Evolutionary conservation across 2,329 filamentous ascomycete genomes (phyloP).

Genomic region (Epichloe amarillans): DNA sequence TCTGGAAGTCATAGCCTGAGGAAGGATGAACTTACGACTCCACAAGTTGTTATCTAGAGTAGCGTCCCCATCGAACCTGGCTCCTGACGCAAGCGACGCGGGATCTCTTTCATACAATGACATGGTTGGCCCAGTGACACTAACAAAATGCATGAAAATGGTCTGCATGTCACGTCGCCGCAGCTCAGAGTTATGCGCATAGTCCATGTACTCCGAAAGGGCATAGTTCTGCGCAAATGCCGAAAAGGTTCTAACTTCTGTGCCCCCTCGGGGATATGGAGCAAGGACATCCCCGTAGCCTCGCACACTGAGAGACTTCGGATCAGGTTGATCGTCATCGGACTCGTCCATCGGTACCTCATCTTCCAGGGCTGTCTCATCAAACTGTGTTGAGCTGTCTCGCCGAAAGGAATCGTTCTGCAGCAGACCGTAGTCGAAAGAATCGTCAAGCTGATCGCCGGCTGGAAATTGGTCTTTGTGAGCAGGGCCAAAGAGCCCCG

Average conservation of each 20-base stretch:
- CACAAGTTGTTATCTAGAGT: conserved; percentile 51
- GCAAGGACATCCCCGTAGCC: conserved; percentile 24
- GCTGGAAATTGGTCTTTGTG: conserved; percentile 5
- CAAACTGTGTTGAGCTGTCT: neutral
- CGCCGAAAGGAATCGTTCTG: neutral
- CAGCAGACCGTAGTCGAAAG: neutral
- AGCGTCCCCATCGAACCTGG: conserved; percentile 46
- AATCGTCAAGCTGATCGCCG: conserved; percentile 6
- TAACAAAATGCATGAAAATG: conserved; percentile 85
- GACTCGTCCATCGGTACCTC: conserved; percentile 32
- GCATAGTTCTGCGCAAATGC: conserved; percentile 33
- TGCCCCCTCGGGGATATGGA: conserved; percentile 20
- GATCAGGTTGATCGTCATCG: conserved; percentile 39
- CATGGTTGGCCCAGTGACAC: conserved; percentile 73
- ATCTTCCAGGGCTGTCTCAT: conserved; percentile 1
- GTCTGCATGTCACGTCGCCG: conserved; percentile 67
- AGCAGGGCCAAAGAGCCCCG: neutral
- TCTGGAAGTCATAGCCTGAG: neutral
- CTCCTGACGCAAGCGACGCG: conserved; percentile 49
- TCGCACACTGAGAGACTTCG: conserved; percentile 7
- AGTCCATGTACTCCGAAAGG: conserved; percentile 54
- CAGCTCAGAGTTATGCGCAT: conserved; percentile 55
- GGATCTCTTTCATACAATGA: conserved; percentile 80
- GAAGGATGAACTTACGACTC: conserved; percentile 35
- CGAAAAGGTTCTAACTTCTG: conserved; percentile 35